Evolutionary conservation across 106 monocot species (phyloP), one percentile per base, ranked within the genome.

Genomic region (Dioscorea zingiberensis): DNA sequence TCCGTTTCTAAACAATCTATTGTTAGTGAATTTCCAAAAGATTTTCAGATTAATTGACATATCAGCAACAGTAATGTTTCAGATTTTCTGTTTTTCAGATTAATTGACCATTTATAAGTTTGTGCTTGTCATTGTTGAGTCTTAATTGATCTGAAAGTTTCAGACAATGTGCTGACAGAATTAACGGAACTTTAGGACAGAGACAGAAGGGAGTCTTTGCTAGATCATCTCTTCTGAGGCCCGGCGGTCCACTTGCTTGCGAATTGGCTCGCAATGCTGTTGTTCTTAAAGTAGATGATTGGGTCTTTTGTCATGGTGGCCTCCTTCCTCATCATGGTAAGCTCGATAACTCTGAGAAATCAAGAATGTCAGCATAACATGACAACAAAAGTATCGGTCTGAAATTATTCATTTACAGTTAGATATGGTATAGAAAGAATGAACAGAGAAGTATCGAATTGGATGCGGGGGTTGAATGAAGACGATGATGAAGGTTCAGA

Each of bases 311-410:
- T 65, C 94, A 94, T 81, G 94, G 94, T 30, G 90, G 94, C 55
- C 91, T 94, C 80, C 90, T 94, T 72, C 94, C 94, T 62, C 90
- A 94, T 73, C 94, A 95, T 78, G 91, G 94, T 95, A 84, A 59
- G 56, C 2, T 25, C 57, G 13, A 56, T 56, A 2, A 56, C 6
- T 56, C 4, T 24, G 8, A 19, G 51, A 53, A 53, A 53, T 53
- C 4, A 4, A 15, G 51, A 53, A 51, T 51, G 0, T 51, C 51
- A 13, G 8, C 51, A 51, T 51, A 51, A 13, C 18, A 51, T 51
- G 14, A 51, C 15, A 51, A 19, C 15, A 51, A 18, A 51, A 18
- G 46, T 47, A 47, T 13, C 13, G 13, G 13, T 8, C 19, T 51
- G 4, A 9, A 18, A 13, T 51, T 51, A 21, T 44, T 29, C 27